phyloP scores from a whole-genome alignment of 495 filamentous ascomycete genomes.

The Lindgomyces ingoldianus region DNA sequence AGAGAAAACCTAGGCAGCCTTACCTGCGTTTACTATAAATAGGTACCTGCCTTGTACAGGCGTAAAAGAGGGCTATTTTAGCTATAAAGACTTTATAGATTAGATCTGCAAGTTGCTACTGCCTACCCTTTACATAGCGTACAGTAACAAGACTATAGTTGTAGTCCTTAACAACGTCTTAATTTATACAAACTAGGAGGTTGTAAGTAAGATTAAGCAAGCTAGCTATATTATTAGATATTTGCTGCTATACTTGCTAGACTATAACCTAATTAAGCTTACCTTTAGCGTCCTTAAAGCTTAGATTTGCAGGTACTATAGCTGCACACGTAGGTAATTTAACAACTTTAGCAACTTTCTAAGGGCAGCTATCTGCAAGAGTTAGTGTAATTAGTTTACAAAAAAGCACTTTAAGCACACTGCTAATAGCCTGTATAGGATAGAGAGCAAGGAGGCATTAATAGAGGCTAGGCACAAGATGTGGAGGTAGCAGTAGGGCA shows the following conservation, averaged over 20 bases:
- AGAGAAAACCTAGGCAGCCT: background rate
- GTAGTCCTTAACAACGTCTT: slow-evolving; percentile 9
- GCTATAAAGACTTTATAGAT: slow-evolving; percentile 6
- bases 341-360: slow-evolving; percentile 1
- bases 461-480: background rate
- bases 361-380: background rate
- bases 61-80: slow-evolving; percentile 2
- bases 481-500: background rate
- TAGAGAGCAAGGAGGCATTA: background rate
- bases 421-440: background rate
- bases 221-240: background rate
- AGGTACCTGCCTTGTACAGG: slow-evolving; percentile 8
- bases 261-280: slow-evolving; percentile 45
- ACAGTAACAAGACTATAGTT: background rate
- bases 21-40: slow-evolving; percentile 7
- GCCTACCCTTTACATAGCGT: background rate
- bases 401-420: slow-evolving; percentile 1
- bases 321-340: background rate
- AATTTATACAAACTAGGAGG: slow-evolving; percentile 9
- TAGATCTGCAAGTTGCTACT: background rate
- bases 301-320: slow-evolving; percentile 2
- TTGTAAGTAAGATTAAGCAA: background rate
- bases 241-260: slow-evolving; percentile 22
- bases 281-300: slow-evolving; percentile 21
- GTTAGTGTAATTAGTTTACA: background rate